Conservation (phyloP, 2,329 filamentous ascomycete species). For the Neofusicoccum ribis region DNA sequence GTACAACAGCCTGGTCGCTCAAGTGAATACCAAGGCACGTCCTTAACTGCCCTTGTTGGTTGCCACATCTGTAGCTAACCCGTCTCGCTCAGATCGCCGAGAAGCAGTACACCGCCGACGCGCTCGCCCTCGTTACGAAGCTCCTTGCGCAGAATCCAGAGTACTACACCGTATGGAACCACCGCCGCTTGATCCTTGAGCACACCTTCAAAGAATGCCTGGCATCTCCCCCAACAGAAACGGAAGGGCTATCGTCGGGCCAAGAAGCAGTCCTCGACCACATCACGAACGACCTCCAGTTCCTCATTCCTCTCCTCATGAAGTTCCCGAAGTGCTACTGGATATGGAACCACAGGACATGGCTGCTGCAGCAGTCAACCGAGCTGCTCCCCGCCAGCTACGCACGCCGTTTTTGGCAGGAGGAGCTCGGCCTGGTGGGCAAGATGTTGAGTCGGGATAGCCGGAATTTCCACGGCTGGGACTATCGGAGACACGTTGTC, state of each 20-base stretch:
- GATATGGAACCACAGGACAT: conserved; percentile 96
- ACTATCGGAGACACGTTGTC: conserved; percentile 80
- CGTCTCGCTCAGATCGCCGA: conserved; percentile 40
- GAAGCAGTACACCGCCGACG: conserved; percentile 53
- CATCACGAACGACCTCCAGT: conserved; percentile 73
- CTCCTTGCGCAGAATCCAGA: conserved; percentile 78
- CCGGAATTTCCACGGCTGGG: conserved; percentile 96
- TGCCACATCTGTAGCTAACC: neutral
- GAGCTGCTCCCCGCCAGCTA: conserved; percentile 56
- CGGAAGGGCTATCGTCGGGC: conserved; percentile 20
- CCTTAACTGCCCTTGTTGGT: neutral
- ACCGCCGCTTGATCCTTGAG: conserved; percentile 71
- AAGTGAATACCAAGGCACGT: conserved; percentile 62
- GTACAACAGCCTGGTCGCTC: conserved; percentile 70
- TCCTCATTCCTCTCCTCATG: conserved; percentile 80
- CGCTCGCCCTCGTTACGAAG: conserved; percentile 69
- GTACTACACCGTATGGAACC: conserved; percentile 91
- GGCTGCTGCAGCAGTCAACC: conserved; percentile 75
- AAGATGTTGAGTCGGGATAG: conserved; percentile 88
- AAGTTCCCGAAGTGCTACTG: conserved; percentile 97
- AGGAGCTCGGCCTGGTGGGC: conserved; percentile 76
- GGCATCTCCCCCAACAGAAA: conserved; percentile 41
- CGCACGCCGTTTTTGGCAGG: conserved; percentile 73
- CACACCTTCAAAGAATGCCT: conserved; percentile 51
- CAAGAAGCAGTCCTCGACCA: conserved; percentile 45